Conservation (phyloP, 2,329 filamentous ascomycete species). For the Fonsecaea pedrosoi region DNA sequence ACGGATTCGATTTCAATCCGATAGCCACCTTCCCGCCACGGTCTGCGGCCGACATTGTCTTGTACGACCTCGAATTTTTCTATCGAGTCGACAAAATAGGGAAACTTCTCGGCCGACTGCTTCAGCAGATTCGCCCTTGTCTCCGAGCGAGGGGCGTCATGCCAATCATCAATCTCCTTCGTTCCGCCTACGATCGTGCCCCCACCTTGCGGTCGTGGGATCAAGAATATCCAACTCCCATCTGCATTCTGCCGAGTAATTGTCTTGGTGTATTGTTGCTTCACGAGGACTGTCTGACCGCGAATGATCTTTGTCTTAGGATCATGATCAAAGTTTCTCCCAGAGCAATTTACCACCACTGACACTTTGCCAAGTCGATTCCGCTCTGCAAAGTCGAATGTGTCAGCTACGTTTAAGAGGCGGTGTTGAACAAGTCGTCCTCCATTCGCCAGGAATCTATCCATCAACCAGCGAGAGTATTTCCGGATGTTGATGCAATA, state of each 20-base stretch:
- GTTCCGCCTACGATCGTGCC: constrained; percentile 72
- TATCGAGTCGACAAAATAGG: constrained; percentile 46
- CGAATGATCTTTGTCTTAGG: constrained; percentile 53
- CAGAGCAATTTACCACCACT: constrained; percentile 55
- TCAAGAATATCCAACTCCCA: constrained; percentile 68
- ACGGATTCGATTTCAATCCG: constrained; percentile 60
- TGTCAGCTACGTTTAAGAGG: constrained; percentile 45
- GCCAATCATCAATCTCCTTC: constrained; percentile 66
- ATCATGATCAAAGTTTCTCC: constrained; percentile 51
- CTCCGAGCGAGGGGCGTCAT: constrained; percentile 55
- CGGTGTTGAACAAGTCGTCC: constrained; percentile 42
- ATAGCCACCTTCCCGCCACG: constrained; percentile 55
- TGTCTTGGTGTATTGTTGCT: constrained; percentile 51
- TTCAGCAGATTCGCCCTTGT: constrained; percentile 58
- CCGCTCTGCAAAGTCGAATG: constrained; percentile 45
- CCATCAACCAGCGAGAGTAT: constrained; percentile 51
- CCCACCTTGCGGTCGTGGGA: constrained; percentile 66
- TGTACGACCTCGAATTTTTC: constrained; percentile 52
- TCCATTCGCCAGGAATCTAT: constrained; percentile 50
- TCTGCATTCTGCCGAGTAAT: constrained; percentile 69
- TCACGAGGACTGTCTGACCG: constrained; percentile 57
- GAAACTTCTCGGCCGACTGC: constrained; percentile 51
- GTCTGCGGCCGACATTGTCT: constrained; percentile 56
- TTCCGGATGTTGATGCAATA: constrained; percentile 54
- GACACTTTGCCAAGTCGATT: constrained; percentile 37